phyloP scores from a whole-genome alignment of 1,284 basidiomycete genomes.

The Trichosporon sp. region DNA sequence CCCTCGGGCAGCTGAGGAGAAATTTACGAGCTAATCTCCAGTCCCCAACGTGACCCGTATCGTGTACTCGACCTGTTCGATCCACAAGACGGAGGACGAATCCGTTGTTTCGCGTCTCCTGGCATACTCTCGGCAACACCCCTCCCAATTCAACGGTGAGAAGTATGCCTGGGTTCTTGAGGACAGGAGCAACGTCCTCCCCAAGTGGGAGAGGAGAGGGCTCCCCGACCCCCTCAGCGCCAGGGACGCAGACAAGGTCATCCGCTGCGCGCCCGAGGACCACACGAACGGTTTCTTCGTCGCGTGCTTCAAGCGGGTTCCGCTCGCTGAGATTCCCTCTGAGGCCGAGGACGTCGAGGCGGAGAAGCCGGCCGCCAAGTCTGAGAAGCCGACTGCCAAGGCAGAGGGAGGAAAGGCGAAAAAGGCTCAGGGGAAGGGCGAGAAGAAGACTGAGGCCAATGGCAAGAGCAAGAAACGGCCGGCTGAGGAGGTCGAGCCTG shows the following conservation, averaged over 20 bases:
- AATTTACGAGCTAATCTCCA: constrained; percentile 30
- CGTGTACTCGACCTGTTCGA: constrained; percentile 95
- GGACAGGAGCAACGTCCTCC: constrained; percentile 66
- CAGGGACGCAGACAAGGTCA: constrained; percentile 63
- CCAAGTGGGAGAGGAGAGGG: constrained; percentile 77
- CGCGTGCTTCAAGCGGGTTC: constrained; percentile 69
- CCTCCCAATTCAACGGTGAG: not conserved
- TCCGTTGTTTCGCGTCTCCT: constrained; percentile 74
- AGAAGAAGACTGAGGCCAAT: constrained; percentile 41
- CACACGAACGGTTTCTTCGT: constrained; percentile 95
- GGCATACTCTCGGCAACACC: constrained; percentile 26
- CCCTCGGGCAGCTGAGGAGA: too few relatives aligned
- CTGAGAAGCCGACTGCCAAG: not conserved
- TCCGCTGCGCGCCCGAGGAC: constrained; percentile 86
- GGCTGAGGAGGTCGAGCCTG: not conserved
- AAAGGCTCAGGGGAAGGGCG: constrained; percentile 39
- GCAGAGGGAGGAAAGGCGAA: not conserved
- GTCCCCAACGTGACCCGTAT: constrained; percentile 69
- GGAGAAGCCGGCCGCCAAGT: constrained; percentile 3
- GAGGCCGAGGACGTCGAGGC: constrained; percentile 13
- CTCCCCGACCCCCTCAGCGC: constrained; percentile 64
- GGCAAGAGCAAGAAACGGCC: not conserved
- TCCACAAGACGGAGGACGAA: constrained; percentile 91
- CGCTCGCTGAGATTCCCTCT: constrained; percentile 8
- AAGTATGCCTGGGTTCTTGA: constrained; percentile 66